phyloP scores from a whole-genome alignment of 257 asterid species.

The Coffea canephora region DNA sequence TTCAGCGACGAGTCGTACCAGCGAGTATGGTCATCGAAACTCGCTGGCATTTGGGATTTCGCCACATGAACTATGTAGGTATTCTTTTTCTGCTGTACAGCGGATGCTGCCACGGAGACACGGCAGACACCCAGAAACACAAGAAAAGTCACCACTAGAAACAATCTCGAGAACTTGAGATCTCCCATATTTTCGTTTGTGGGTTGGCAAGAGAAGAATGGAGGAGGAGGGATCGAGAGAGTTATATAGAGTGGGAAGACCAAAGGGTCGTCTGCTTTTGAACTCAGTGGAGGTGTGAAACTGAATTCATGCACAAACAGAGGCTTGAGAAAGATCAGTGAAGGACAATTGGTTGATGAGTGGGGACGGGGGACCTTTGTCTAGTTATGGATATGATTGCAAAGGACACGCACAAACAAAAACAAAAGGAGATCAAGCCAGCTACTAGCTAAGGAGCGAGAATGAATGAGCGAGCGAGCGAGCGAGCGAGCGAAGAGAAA shows the following conservation, averaged over 20 bases:
- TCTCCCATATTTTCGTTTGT: slow-evolving; percentile 3
- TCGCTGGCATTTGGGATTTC: slow-evolving; percentile 63
- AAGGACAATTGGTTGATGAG: neutral
- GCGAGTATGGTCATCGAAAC: slow-evolving; percentile 47
- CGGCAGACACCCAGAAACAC: slow-evolving; percentile 27
- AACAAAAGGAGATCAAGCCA: neutral
- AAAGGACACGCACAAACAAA: neutral
- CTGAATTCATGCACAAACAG: neutral
- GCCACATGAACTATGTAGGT: slow-evolving; percentile 90
- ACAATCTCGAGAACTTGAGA: neutral
- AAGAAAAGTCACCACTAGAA: neutral
- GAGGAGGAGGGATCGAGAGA: neutral
- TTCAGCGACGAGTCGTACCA: slow-evolving; percentile 81
- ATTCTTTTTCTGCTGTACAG: slow-evolving; percentile 17
- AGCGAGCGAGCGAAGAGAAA: neutral
- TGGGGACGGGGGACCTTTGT: slow-evolving; percentile 19
- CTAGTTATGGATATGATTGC: slow-evolving; percentile 4
- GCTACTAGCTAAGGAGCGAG: neutral
- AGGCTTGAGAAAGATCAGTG: neutral
- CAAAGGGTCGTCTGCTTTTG: neutral
- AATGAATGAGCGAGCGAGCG: neutral
- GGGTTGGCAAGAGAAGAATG: slow-evolving; percentile 7
- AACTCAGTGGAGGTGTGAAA: neutral
- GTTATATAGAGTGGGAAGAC: slow-evolving; percentile 10
- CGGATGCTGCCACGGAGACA: slow-evolving; percentile 19